Base-by-base conservation (phyloP, 2,329 filamentous ascomycete genomes). In the Aspergillus sp. region DNA sequence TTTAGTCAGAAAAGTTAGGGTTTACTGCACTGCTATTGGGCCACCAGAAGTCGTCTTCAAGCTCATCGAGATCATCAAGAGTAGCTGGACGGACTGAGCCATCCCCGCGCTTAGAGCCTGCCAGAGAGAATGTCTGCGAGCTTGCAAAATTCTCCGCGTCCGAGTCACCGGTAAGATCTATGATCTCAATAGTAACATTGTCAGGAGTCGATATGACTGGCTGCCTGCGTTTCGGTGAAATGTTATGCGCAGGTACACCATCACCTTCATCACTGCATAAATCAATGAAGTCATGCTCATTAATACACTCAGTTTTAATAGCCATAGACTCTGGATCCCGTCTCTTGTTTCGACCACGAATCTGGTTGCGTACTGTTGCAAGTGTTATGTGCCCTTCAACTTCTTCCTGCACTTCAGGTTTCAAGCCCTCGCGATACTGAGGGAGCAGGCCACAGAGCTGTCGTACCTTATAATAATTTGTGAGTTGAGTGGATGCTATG, bases 41-140 rank as follows among this genome's bases (percentile, higher is more conserved):
- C 68, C 72, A 76, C 74, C 74, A 77, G 54, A 69, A 66, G 50
- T 77, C 73, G 19, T 77, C 72, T 46, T 71, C 69, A 2, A 70
- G 47, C 45, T 53, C 50, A 52, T 69, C 24, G 24, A 24, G 27
- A 4, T 30, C 27, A 30, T 30, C 24, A 27, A 27, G 24, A 27
- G 8, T 27, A 27, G 24, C 24, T 64, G 13, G 33, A 37, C 13
- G 33, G 13, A 13, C 34, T 37, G 13, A 15, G 13, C 50, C 40
- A 2, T 51, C 41, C 13, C 41, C 46, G 15, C n/a, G 20, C n/a
- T 9, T 40, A 47, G 50, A 46, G 19, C 57, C 24, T 19, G 58
- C 55, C 20, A 62, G 62, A 34, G 40, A 17, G 19, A 54, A 30
- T n/a, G 59, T 52, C 20, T 61, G 62, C 19, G 40, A 17, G 37